Conservation (phyloP, 179 eudicot species). For the Heliamphora ciliata region DNA sequence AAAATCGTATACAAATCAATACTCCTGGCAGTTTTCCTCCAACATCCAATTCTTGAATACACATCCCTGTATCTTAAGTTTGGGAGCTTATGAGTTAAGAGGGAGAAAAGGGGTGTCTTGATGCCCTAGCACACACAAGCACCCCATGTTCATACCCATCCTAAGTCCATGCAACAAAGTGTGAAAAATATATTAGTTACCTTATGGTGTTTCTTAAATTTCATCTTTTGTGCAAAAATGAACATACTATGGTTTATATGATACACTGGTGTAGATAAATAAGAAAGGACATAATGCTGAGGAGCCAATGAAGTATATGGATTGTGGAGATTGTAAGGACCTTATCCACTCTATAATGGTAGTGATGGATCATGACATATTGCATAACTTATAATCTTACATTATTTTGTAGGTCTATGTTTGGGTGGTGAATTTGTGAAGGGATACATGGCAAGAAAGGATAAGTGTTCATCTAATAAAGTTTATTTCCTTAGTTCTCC, state of each 20-base stretch:
- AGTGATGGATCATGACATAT: constrained; percentile 12
- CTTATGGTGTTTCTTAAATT: constrained; percentile 4
- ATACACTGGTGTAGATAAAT: constrained; percentile 46
- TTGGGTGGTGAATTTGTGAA: too few species aligned
- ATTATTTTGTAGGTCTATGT: too few species aligned
- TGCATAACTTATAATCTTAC: too few species aligned
- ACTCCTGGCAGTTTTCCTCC: too few species aligned
- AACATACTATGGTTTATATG: neutral
- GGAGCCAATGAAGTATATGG: constrained; percentile 91
- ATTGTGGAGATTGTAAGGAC: constrained; percentile 91
- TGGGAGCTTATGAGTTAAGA: too few species aligned
- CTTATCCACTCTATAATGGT: constrained; percentile 84
- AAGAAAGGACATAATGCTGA: constrained; percentile 76
- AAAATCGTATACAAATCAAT: too few species aligned
- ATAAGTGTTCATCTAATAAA: too few species aligned
- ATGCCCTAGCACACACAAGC: neutral
- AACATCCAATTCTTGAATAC: too few species aligned
- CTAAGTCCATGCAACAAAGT: neutral
- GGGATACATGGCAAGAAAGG: too few species aligned
- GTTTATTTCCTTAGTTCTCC: too few species aligned
- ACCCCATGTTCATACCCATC: neutral
- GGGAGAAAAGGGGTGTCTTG: neutral
- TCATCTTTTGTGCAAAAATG: neutral
- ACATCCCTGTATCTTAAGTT: too few species aligned
- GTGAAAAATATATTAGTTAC: neutral